Base-by-base conservation (phyloP, 768 basidiomycete genomes). In the Tylopilus intermedius region DNA sequence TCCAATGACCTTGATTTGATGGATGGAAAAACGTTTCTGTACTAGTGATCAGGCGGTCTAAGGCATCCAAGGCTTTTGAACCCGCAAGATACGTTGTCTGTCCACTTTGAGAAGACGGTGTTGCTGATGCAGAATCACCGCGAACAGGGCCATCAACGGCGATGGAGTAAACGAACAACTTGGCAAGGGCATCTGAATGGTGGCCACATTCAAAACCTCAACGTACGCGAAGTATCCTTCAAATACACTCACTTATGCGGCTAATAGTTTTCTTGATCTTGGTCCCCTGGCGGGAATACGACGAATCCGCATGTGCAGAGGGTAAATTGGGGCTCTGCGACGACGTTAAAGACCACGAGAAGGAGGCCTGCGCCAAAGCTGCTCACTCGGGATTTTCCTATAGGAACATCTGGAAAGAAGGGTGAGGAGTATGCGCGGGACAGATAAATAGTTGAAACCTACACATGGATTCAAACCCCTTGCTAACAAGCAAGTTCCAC, bases 11-110 rank as follows among this genome's bases (percentile, higher is more conserved):
- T 29, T 84, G 84, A 65, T 96, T 96, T 4, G 90, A 90, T 2
- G 95, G 95, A 67, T 98, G 95, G 72, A 97, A 98, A 75, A 88
- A 95, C 0, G 87, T 84, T 64, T 98, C 95, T 6, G 88, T 90
- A 61, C 90, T 94, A 13, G 90, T 94, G 55, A 98, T 82, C 39
- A 98, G 72, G 58, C 84, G 84, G 59, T 90, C 89, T 26, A 98
- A 74, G 13, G 90, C 85, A 61, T 95, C 91, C 54, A 98, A 76
- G 18, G 94, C 90, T 63, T 80, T 88, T 2, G 88, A 93, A 14
- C 95, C 95, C 0, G 83, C 93, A 27, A 90, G 70, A 64, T 78
- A 90, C 21, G 81, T 83, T 27, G 54, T 69, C 56, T 76, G 75
- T 50, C 66, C 67, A 73, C 72, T 41, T 72, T 77, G 47, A 76